These are phyloP conservation scores for Magnaporthales sp. DNA, from an alignment of 2,329 filamentous ascomycete species.

Conservation along the genomic window DNA sequence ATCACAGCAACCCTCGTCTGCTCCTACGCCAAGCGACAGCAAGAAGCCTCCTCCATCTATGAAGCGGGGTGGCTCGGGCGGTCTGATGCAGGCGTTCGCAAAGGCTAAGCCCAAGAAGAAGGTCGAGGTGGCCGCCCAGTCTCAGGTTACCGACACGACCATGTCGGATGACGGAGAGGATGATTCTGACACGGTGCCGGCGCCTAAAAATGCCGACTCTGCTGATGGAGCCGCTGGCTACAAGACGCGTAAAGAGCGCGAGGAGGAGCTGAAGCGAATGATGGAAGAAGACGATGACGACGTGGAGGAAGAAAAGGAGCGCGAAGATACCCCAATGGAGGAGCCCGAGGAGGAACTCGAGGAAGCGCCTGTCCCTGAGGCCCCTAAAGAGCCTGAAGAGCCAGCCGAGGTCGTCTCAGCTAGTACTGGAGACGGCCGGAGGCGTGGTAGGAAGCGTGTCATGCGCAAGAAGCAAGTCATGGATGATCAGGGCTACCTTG, in stretches of 20 bases:
- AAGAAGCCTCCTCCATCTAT: conserved; percentile 30
- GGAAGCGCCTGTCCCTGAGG: conserved; percentile 26
- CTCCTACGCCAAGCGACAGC: not conserved
- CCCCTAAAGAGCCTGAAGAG: conserved; percentile 25
- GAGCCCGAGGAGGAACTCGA: conserved; percentile 19
- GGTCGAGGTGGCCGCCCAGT: conserved; percentile 24
- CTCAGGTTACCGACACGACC: conserved; percentile 23
- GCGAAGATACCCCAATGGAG: conserved; percentile 26
- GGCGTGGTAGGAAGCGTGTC: conserved; percentile 68
- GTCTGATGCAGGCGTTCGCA: conserved; percentile 72
- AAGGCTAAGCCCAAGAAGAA: conserved; percentile 48
- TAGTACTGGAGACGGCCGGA: conserved; percentile 48
- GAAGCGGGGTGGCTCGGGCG: conserved; percentile 52
- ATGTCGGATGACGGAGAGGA: conserved; percentile 44
- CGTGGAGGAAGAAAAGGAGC: conserved; percentile 28
- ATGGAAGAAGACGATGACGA: conserved; percentile 67
- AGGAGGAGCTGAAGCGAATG: conserved; percentile 61
- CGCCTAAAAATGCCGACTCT: conserved; percentile 20
- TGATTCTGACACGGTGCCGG: conserved; percentile 42
- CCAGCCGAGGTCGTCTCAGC: conserved; percentile 38
- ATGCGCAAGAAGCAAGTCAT: conserved; percentile 83
- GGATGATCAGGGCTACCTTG: conserved; percentile 84
- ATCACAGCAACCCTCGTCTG: conserved; percentile 17
- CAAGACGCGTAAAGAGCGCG: conserved; percentile 49
- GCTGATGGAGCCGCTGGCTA: conserved; percentile 19